Evolutionary conservation across 2,329 filamentous ascomycete genomes (phyloP), one percentile per base, ranked within the genome.

Genomic region (Fusarium dlaminii): DNA sequence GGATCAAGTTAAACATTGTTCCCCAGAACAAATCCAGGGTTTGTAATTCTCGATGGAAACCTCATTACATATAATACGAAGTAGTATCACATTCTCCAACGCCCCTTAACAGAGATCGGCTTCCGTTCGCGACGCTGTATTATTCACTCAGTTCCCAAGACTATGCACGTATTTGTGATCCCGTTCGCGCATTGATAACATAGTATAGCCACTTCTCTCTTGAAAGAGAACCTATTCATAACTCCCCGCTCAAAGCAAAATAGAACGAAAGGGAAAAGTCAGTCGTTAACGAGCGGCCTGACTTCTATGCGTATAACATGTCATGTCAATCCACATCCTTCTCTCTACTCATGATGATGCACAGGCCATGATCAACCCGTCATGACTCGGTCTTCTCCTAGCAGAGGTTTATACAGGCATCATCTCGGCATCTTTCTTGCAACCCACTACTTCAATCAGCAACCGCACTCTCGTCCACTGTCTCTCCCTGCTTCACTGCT

Each of bases 391-490:
- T 34, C 32, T 61, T 56, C 65, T 48, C 14, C 48, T 63, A 51
- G 32, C 20, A 29, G 48, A 57, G 51, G 24, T 30, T 55, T 49
- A 42, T 30, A 34, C 32, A 45, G 34, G 20, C 43, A 52, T 34
- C 59, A 45, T 55, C 59, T 57, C 45, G 32, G 40, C 30, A 32
- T 43, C 51, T 62, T 68, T 59, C 63, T 32, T 30, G 18, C 27
- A 48, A 27, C 32, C 39, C 27, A 34, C 45, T 57, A 40, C 36
- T 55, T 79, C 72, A 84, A 67, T 87, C 86, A 14, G 78, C 79
- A 68, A 86, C 81, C 29, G 84, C 85, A 51, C 81, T 83, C 66
- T 87, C 86, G 54, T 86, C 80, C 18, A 52, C 70, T n/a, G 52
- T 59, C 60, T 78, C 76, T 36, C 67, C 67, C 12, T 72, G 74